Base-by-base conservation (phyloP, 106 monocot genomes). In the Cymbidium sinense region DNA sequence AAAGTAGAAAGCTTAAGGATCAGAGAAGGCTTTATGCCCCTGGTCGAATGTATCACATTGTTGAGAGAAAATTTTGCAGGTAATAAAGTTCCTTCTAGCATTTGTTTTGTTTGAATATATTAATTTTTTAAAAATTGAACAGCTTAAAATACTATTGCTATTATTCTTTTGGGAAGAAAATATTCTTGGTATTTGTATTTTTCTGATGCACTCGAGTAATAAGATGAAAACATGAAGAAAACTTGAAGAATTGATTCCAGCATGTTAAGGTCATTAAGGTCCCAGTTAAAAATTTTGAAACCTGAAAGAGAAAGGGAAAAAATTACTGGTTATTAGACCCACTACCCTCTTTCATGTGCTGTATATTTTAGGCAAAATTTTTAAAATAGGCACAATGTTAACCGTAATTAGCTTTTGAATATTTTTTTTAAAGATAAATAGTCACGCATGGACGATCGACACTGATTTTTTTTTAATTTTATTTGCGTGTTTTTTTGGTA, bases 21-120 rank as follows among this genome's bases (percentile, higher is more conserved):
- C 81, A 84, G 50, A 72, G 78, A 51, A 76, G 86, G 33, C 84
- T 87, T 25, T 87, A 87, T 72, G 78, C 78, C 43, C 84, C 87
- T 19, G 87, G 87, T 29, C 74, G 83, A n/a, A 84, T 87, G 8
- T 87, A 83, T 78, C 84, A 87, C 74, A 84, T 84, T 81, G 84
- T 87, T 69, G 84, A 87, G 74, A 83, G 87, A 58, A 87, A 87
- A 77, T 81, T 70, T 51, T 87, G 84, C 78, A 83, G 84, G 84
- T 84, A 73, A 51, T 76, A 5, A 28, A 0, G 2, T 50, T 21
- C 12, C 69, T 69, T 69, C 69, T 69, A 34, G 33, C 11, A 4
- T 69, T 69, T 69, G 28, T 15, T 71, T 37, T 39, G 71, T 12
- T 30, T 67, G 12, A 13, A 71, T 36, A 17, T 67, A 31, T 27